phyloP scores from a whole-genome alignment of 2,329 filamentous ascomycete genomes.

The Graphilbum ipis-grandicollis region DNA sequence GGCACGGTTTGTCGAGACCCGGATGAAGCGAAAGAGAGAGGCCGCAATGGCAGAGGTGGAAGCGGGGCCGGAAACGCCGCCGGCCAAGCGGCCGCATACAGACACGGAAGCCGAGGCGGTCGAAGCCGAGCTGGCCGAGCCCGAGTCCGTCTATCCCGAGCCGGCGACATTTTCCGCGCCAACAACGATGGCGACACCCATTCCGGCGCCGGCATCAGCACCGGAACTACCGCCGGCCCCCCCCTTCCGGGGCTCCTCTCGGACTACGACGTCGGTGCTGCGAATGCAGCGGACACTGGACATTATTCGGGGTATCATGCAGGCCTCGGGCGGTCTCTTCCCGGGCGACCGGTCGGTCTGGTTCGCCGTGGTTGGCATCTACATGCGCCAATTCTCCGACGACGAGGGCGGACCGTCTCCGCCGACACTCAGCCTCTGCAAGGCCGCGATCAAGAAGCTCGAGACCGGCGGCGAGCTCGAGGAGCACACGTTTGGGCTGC shows the following conservation, averaged over 20 bases:
- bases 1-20: no score
- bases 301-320: slow-evolving; percentile 24
- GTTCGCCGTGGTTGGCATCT: slow-evolving; percentile 27
- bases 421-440: slow-evolving; percentile 22
- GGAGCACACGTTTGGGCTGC: slow-evolving; percentile 27
- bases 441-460: slow-evolving; percentile 21
- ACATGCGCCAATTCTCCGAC: slow-evolving; percentile 21
- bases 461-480: slow-evolving; percentile 17
- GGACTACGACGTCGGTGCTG: slow-evolving; percentile 4
- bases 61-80: no score
- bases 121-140: not conserved
- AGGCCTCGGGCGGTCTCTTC: slow-evolving; percentile 26
- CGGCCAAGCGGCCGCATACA: not conserved
- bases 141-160: not conserved
- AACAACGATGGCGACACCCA: no score
- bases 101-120: not conserved
- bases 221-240: slow-evolving; percentile 1
- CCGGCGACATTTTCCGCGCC: no score
- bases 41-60: not conserved
- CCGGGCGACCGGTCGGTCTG: slow-evolving; percentile 32
- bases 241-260: slow-evolving; percentile 9
- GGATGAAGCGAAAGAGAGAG: no score
- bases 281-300: slow-evolving; percentile 18
- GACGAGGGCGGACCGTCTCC: no score
- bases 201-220: no score